Evolutionary conservation across 768 basidiomycete genomes (phyloP), one percentile per base, ranked within the genome.

Genomic region (Rhodotorula babjevae): DNA sequence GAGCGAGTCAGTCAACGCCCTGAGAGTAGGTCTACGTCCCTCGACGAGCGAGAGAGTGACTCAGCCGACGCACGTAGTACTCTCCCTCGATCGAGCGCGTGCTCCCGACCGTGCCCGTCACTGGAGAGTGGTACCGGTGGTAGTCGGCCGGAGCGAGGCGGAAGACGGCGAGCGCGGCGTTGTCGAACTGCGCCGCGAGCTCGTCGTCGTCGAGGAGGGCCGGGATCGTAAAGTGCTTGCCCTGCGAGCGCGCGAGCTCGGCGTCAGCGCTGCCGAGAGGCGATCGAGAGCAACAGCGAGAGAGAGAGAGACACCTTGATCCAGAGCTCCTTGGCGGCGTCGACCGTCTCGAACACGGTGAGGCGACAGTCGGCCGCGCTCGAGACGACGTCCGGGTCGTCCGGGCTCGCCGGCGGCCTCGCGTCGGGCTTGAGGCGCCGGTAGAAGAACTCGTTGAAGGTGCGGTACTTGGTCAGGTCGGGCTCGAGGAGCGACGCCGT

Each of bases 91-190:
- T 90, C 75, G 89, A 85, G 9, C 85, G 87, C 87, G 94, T 92
- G 49, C 83, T 83, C 27, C 93, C 93, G 27, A 98, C 86, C 53
- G 79, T 86, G 0, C 91, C 93, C 70, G 90, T 88, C 25, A 94
- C 90, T 0, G 92, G 81, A 44, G 79, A 80, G 68, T 83, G 83
- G 85, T 93, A 98, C 1, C 95, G 89, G 81, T 99, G 95, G 77
- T 98, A 99, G 77, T 99, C 96, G 65, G 81, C 81, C 0, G 93
- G 93, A 0, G 91, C 90, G 25, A 92, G 85, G 65, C 90, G 84
- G 81, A 89, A 88, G 65, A 89, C 86, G 0, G 88, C 89, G 7
- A 91, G 77, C 25, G 78, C 68, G 23, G 80, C 80, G n/a, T 73
- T 66, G 29, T 75, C 65, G 27, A 69, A 72, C 29, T 62, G 40